Evolutionary conservation across 129 eudicot species (phyloP).

Genomic region (Escallonia rubra): DNA sequence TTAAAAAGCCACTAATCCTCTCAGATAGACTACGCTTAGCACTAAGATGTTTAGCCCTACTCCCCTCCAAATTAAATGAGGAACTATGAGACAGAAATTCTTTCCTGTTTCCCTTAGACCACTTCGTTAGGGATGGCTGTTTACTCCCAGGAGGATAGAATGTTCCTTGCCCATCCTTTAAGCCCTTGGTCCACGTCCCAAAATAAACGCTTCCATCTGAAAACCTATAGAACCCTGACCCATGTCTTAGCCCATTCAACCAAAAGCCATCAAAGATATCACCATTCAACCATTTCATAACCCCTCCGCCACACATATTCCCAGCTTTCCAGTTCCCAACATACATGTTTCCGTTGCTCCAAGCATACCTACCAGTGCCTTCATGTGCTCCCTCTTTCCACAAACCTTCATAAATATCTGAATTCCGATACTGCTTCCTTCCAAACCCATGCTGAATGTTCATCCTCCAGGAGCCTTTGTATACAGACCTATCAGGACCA

Average conservation of each 20-base stretch:
- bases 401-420: conserved; percentile 84
- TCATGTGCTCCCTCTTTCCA: conserved; percentile 92
- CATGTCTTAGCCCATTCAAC: conserved; percentile 76
- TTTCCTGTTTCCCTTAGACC: conserved; percentile 34
- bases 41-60: conserved; percentile 28
- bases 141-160: conserved; percentile 77
- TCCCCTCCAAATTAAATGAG: conserved; percentile 34
- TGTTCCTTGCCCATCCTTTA: conserved; percentile 91
- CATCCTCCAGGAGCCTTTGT: conserved; percentile 85
- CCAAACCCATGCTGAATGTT: conserved; percentile 80
- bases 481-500: conserved; percentile 63
- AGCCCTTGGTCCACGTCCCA: conserved; percentile 89
- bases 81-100: conserved; percentile 38
- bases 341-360: conserved; percentile 70
- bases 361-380: conserved; percentile 88
- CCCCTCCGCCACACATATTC: conserved; percentile 88
- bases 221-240: conserved; percentile 83
- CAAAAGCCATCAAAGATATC: conserved; percentile 92
- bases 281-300: conserved; percentile 89
- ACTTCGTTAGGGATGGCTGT: conserved; percentile 33
- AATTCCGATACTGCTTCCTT: conserved; percentile 64
- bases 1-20: conserved; percentile 32
- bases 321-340: conserved; percentile 94
- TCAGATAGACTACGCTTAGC: conserved; percentile 60
- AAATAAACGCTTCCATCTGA: conserved; percentile 85